Conservation (phyloP, 768 basidiomycete genomes). For the Calocybe gangraenosa region DNA sequence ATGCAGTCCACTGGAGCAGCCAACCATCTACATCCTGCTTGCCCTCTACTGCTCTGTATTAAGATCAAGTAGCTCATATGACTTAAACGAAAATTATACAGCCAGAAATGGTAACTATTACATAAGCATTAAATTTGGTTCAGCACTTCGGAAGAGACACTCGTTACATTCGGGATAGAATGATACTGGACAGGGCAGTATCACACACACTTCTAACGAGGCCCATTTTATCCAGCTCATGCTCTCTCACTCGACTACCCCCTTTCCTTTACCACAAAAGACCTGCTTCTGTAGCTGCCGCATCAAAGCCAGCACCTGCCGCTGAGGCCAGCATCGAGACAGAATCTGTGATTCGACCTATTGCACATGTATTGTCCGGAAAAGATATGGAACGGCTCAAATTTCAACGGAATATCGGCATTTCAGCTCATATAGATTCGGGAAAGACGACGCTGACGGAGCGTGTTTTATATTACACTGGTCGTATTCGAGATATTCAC, state of each 20-base stretch:
- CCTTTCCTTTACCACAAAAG: slow-evolving; percentile 22
- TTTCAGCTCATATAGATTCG: slow-evolving; percentile 93
- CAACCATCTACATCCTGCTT: no score
- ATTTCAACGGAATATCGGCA: slow-evolving; percentile 92
- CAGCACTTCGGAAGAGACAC: no score
- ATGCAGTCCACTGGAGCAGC: no score
- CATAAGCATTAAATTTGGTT: no score
- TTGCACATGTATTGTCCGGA: slow-evolving; percentile 49
- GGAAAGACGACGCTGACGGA: slow-evolving; percentile 99
- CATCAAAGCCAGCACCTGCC: slow-evolving; percentile 28
- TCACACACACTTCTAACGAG: slow-evolving; percentile 12
- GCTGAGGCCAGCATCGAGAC: slow-evolving; percentile 4
- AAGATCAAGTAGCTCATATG: no score
- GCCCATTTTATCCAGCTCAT: slow-evolving; percentile 3
- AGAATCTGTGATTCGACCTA: slow-evolving; percentile 22
- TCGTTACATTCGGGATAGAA: no score
- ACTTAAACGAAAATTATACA: no score
- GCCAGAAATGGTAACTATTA: no score
- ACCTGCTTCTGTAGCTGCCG: slow-evolving; percentile 41
- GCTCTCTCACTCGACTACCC: slow-evolving; percentile 4
- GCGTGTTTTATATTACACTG: slow-evolving; percentile 93
- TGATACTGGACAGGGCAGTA: slow-evolving; percentile 21
- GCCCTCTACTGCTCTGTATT: no score
- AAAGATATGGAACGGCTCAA: slow-evolving; percentile 62
- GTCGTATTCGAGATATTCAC: slow-evolving; percentile 92